Conservation (phyloP, 2,329 filamentous ascomycete genomes). For the Myrmaecium sp. region DNA sequence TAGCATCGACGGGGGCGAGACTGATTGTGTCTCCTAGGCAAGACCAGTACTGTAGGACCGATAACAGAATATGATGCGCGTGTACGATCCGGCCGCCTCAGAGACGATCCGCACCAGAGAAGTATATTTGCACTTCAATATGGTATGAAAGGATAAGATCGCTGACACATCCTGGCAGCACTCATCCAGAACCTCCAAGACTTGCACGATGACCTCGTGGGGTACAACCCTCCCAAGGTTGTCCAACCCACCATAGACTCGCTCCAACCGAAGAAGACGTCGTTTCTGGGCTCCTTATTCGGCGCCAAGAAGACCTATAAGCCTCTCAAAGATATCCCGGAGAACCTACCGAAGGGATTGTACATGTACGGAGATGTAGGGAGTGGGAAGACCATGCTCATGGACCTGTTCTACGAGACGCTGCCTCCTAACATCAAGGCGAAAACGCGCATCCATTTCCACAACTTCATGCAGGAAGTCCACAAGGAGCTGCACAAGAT, state of each 20-base stretch:
- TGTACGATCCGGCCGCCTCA: slow-evolving; percentile 54
- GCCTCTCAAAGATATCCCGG: slow-evolving; percentile 38
- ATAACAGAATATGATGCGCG: slow-evolving; percentile 76
- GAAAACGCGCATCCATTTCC: slow-evolving; percentile 92
- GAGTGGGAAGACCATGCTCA: slow-evolving; percentile 97
- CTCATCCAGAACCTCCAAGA: slow-evolving; percentile 83
- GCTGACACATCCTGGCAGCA: slow-evolving; percentile 29
- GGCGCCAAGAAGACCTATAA: slow-evolving; percentile 27
- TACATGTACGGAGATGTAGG: slow-evolving; percentile 96
- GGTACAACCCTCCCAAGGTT: slow-evolving; percentile 59
- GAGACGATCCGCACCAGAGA: slow-evolving; percentile 83
- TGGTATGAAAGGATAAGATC: background rate
- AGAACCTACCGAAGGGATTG: slow-evolving; percentile 67
- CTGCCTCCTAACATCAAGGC: slow-evolving; percentile 60
- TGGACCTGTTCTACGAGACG: slow-evolving; percentile 96
- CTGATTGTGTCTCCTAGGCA: too few species aligned
- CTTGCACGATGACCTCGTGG: slow-evolving; percentile 63
- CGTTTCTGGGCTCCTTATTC: slow-evolving; percentile 45
- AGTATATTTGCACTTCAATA: slow-evolving; percentile 32
- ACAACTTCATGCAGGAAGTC: slow-evolving; percentile 98
- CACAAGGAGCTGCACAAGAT: slow-evolving; percentile 80
- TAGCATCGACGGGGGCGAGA: too few species aligned
- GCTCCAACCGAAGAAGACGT: slow-evolving; percentile 35
- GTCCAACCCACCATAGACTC: slow-evolving; percentile 62
- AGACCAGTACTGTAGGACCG: too few species aligned